These are phyloP conservation scores for Lactifluus volemus DNA, from an alignment of 768 basidiomycete species.

Conservation along the genomic window DNA sequence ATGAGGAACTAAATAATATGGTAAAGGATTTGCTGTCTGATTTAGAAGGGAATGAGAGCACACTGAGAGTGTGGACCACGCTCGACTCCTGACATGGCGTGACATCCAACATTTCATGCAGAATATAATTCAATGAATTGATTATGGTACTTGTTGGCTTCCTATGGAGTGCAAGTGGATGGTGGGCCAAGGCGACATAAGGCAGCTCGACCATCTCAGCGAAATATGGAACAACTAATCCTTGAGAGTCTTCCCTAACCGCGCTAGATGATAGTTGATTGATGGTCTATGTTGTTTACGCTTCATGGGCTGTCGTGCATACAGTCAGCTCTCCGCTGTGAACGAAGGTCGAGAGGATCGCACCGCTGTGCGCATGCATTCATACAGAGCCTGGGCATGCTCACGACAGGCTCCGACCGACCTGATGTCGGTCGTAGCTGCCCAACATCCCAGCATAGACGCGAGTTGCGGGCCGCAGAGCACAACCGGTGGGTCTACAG, in stretches of 20 bases:
- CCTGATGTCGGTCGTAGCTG: conserved; percentile 56
- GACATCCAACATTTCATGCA: not conserved
- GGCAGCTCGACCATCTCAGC: not conserved
- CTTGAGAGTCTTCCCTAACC: conserved; percentile 67
- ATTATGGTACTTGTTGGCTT: not conserved
- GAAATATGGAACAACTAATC: not conserved
- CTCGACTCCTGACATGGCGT: conserved; percentile 9
- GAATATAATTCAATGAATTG: not conserved
- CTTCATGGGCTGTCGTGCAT: conserved; percentile 45
- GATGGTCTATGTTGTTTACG: conserved; percentile 63
- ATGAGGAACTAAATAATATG: conserved; percentile 13
- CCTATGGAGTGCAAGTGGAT: not conserved
- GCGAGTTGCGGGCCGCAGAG: conserved; percentile 58
- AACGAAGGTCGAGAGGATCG: conserved; percentile 26
- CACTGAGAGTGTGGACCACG: conserved; percentile 20
- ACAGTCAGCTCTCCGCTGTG: not conserved
- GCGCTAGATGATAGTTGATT: conserved; percentile 86
- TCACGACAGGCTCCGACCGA: conserved; percentile 48
- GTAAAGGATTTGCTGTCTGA: conserved; percentile 11
- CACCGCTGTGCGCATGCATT: conserved; percentile 83
- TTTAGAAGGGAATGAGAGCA: conserved; percentile 18
- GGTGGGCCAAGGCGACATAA: not conserved
- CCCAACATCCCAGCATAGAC: conserved; percentile 83
- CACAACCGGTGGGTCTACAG: conserved; percentile 36
- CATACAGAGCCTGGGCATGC: conserved; percentile 51